Percentiles rank a stretch among this genome's conserved stretches.
Evolutionary conservation across 176 grass and related monocot species (phyloP).

Genomic region (Oryza rufipogon): DNA sequence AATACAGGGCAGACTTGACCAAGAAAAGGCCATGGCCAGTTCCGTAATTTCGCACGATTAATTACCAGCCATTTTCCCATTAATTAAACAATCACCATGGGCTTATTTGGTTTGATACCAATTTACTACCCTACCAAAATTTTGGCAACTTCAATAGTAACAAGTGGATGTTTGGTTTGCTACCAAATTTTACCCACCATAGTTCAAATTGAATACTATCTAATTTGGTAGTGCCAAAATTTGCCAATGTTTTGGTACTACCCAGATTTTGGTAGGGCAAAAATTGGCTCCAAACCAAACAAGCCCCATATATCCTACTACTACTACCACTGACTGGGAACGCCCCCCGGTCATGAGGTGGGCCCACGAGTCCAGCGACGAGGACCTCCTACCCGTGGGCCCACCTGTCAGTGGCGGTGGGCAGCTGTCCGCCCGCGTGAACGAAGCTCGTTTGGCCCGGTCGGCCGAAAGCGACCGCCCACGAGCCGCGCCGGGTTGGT

Average conservation of each 20-base stretch:
- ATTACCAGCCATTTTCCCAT: neutral
- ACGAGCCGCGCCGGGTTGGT: neutral
- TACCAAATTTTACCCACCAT: no score
- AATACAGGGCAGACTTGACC: neutral
- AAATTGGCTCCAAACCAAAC: no score
- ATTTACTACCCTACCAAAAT: no score
- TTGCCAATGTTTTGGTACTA: no score
- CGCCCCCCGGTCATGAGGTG: neutral
- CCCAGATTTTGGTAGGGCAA: no score
- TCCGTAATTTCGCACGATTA: neutral
- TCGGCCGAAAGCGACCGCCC: slow-evolving; percentile 43
- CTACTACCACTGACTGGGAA: neutral
- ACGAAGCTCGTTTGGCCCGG: neutral
- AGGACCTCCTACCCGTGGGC: neutral
- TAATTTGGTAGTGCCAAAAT: no score
- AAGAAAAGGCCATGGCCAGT: neutral
- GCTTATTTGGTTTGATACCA: no score
- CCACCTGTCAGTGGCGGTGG: slow-evolving; percentile 12
- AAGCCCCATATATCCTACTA: no score
- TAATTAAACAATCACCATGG: neutral
- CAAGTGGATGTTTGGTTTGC: no score
- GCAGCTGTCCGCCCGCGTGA: neutral
- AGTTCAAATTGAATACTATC: no score
- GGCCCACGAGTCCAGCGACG: neutral
- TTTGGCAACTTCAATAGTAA: no score